A percentile compares a stretch with the other conserved stretches of the same genome.
Evolutionary conservation across 192 early-diverging fungal genomes (phyloP).

Genomic region (Coemansia guatemalensis): DNA sequence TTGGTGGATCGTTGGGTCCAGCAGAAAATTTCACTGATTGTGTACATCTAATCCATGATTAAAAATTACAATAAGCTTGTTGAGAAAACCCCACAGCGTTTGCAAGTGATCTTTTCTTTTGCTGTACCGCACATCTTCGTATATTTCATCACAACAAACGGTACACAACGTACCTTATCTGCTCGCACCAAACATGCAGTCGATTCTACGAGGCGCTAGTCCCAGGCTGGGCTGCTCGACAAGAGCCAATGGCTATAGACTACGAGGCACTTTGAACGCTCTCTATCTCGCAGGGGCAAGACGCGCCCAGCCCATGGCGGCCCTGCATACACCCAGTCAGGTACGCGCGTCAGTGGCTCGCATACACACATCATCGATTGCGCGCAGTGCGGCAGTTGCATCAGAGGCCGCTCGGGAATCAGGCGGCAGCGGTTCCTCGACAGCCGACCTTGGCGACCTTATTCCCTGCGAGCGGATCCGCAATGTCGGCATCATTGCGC

Average conservation of each 20-base stretch:
- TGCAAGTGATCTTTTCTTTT: not conserved
- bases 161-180: not conserved
- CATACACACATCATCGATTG: conserved; percentile 2
- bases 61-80: not conserved
- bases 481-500: conserved; percentile 65
- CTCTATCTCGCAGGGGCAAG: not conserved
- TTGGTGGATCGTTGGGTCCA: not conserved
- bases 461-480: conserved; percentile 52
- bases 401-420: not conserved
- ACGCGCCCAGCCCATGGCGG: not conserved
- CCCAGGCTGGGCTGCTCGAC: not conserved
- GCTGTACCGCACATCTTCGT: not conserved
- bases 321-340: not conserved
- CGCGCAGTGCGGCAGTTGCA: not conserved
- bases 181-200: not conserved
- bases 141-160: not conserved
- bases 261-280: not conserved
- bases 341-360: not conserved
- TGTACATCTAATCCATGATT: not conserved
- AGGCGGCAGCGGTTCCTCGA: not conserved
- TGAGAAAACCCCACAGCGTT: not conserved
- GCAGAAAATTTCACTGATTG: not conserved
- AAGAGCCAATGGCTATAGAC: not conserved
- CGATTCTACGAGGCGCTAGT: not conserved
- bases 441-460: conserved; percentile 45